A percentile compares a stretch with the other conserved stretches of the same genome.
phyloP scores from a whole-genome alignment of 495 filamentous ascomycete species.

The Chaetomium cochliodes region DNA sequence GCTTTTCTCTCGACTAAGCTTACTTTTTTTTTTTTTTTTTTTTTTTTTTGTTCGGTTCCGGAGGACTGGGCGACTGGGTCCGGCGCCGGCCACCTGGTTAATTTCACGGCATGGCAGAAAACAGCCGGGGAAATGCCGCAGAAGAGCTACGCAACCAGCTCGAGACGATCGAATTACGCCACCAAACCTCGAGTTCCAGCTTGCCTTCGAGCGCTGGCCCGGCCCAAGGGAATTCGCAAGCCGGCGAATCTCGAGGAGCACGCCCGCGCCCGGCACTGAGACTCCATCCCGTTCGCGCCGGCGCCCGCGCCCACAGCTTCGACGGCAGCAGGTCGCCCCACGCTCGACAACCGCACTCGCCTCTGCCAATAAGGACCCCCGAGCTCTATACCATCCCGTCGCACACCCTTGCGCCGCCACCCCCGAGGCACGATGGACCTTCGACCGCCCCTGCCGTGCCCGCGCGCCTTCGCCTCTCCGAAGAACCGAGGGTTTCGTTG shows the following conservation, averaged over 20 bases:
- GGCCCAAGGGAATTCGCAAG: not conserved
- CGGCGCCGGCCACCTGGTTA: not conserved
- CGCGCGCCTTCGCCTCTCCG: conserved; percentile 12
- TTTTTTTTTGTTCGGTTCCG: not conserved
- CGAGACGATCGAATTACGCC: conserved; percentile 32
- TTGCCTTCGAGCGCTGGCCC: not conserved
- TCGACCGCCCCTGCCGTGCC: not conserved
- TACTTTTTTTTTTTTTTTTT: not conserved
- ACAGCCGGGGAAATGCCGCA: conserved; percentile 17
- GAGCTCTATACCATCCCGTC: conserved; percentile 37
- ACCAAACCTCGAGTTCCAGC: conserved; percentile 11
- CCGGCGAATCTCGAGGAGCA: not conserved
- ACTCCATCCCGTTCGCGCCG: not conserved
- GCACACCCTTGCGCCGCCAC: conserved; percentile 17
- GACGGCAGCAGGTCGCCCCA: not conserved
- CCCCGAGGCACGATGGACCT: conserved; percentile 10
- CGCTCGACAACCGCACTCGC: conserved; percentile 11
- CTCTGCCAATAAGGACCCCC: conserved; percentile 15
- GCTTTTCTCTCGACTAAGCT: not conserved
- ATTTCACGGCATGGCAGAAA: conserved; percentile 20
- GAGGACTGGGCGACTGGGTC: not conserved
- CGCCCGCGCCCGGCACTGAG: not conserved
- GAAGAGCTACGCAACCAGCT: conserved; percentile 27
- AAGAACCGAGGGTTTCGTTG: conserved; percentile 26
- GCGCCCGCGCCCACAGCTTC: not conserved